Base-by-base conservation (phyloP, 169 alveolate genomes). In the Theileria orientalis region DNA sequence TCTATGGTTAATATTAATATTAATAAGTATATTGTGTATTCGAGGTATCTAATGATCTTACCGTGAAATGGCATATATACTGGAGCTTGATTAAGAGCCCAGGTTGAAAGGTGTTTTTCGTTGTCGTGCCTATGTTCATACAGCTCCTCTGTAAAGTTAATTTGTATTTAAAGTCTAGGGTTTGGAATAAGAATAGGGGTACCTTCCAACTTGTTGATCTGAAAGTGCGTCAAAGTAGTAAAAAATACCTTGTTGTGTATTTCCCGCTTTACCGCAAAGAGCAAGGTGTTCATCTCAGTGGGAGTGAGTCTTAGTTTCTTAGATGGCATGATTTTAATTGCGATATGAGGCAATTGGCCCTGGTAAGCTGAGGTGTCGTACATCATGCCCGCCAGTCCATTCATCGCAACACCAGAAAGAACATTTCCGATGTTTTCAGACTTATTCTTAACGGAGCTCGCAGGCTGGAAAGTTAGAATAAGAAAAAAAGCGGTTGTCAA, bases 1-100 rank as follows among this genome's bases (percentile, higher is more conserved):
- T 79, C 86, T 77, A 40, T n/a, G 37, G 11, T 6, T 32, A 25
- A 33, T 27, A 72, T 63, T 49, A 49, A 49, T 32, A 5, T n/a
- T n/a, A 13, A 16, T 49, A 33, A 21, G 60, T 49, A 49, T 11
- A 33, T 9, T 49, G 60, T 13, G 30, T 5, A 49, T 49, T 2
- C 1, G 21, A 49, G n/a, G 25, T 37, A 16, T 25, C 25, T 59
- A 21, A 59, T 14, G 3, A 29, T n/a, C 32, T 13, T 77, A 77
- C 86, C 87, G 69, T 75, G 83, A 59, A 82, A 82, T 25, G 89
- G 89, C 84, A 82, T 82, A 44, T 73, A 82, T 21, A 82, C 84
- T 7, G 89, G 89, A 2, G 89, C 84, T 42, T 82, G 78, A 46
- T 82, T 82, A 9, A 82, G 72, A 23, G 89, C 85, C 89, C 89